Evolutionary conservation across 306 rosid genomes (phyloP), one percentile per base, ranked within the genome.

Genomic region (Quercus robur): DNA sequence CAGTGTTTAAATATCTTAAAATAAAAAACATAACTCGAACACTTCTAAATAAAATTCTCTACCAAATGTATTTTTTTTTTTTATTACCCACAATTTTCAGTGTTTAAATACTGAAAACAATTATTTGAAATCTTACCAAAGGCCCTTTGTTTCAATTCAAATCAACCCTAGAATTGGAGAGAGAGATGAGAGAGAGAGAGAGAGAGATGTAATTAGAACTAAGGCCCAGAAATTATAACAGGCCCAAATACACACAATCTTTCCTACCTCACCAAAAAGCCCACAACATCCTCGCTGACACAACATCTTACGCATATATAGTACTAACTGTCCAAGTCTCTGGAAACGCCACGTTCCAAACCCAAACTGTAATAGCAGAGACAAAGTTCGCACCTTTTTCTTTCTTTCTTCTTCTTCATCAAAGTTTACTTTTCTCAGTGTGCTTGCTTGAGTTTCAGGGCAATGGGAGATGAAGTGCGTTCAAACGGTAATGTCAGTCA

Each of bases 401-500:
- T 17, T 21, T 28, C 3, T 17, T 21, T 28, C 5, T n/a, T 44
- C 56, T 28, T 13, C 49, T n/a, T 58, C 23, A 6, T 58, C 23
- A 12, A 9, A 20, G 59, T 4, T 18, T 21, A 41, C 35, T 25
- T 52, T 44, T 62, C 35, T 38, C 59, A 20, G 7, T 12, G 19
- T 25, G 19, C 46, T 41, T 26, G 23, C 52, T 4, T 33, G 54
- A 49, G 13, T 72, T 58, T 12, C 58, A 21, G 58, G 33, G 19
- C 44, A 30, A 89, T 91, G 97, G 94, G 87, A 19, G 88, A 89
- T 28, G 89, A 68, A 75, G 80, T 62, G 19, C 28, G 14, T 57
- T 7, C 66, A 21, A 44, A 28, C 54, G 73, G 35, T 52, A 1
- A 31, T 49, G 72, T 30, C 46, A 79, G 80, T 14, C 12, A 80